These are phyloP conservation scores for Leccinum uliginosum DNA, from an alignment of 768 basidiomycete species.

Conservation along the genomic window DNA sequence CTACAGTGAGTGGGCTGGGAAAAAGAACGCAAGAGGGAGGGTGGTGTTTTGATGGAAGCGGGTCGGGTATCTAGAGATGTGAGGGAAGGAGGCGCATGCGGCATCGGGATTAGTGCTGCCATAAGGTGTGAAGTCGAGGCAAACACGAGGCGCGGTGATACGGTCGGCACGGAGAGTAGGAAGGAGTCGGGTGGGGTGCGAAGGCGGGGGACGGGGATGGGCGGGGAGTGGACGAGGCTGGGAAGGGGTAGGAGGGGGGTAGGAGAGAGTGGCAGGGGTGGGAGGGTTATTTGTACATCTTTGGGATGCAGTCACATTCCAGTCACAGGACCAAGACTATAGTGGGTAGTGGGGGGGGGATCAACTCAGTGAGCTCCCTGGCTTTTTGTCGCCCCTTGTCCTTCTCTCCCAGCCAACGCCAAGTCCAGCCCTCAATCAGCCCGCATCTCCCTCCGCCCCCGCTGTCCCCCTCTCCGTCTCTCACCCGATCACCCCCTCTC, in stretches of 20 bases:
- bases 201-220: not conserved
- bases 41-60: slow-evolving; percentile 7
- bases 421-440: slow-evolving; percentile 3
- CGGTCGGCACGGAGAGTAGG: not conserved
- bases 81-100: not conserved
- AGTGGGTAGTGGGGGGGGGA: slow-evolving; percentile 3
- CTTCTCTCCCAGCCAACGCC: slow-evolving; percentile 6
- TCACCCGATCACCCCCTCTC: slow-evolving; percentile 1
- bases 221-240: not conserved
- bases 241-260: too few species aligned
- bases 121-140: not conserved
- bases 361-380: slow-evolving; percentile 21
- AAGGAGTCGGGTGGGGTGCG: not conserved
- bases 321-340: slow-evolving; percentile 29
- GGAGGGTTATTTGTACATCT: slow-evolving; percentile 28
- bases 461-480: not conserved
- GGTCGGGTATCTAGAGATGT: slow-evolving; percentile 6
- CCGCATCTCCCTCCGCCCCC: slow-evolving; percentile 9
- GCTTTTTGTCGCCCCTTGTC: slow-evolving; percentile 22
- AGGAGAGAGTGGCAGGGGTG: not conserved
- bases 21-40: slow-evolving; percentile 7
- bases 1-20: slow-evolving; percentile 3
- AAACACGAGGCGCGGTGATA: not conserved
- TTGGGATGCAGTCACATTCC: slow-evolving; percentile 25
- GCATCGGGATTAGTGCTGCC: slow-evolving; percentile 7